Evolutionary conservation across 2,329 filamentous ascomycete species (phyloP).

Genomic region (Talaromyces sp.): DNA sequence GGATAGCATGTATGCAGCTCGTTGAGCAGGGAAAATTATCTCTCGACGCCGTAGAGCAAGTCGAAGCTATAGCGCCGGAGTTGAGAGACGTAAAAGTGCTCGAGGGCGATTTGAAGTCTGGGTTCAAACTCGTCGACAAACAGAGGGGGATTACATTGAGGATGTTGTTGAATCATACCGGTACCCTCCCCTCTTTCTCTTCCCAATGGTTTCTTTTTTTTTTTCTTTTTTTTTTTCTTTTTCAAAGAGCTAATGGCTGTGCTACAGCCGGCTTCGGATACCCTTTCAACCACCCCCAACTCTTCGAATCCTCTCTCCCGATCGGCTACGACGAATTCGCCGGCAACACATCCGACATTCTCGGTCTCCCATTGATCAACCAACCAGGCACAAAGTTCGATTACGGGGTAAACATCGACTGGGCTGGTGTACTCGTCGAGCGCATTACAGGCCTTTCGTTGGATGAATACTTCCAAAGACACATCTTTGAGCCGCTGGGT

Average conservation of each 20-base stretch:
- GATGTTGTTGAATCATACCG: constrained; percentile 51
- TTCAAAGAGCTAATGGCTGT: neutral
- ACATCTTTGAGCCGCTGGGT: constrained; percentile 49
- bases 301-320: constrained; percentile 42
- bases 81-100: constrained; percentile 49
- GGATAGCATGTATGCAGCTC: constrained; percentile 55
- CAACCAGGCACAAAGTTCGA: constrained; percentile 63
- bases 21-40: constrained; percentile 51
- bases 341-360: constrained; percentile 51
- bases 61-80: constrained; percentile 49
- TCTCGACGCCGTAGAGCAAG: constrained; percentile 48
- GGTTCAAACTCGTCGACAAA: constrained; percentile 34
- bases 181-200: constrained; percentile 30
- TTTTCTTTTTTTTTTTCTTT: too few species aligned
- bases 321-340: constrained; percentile 57
- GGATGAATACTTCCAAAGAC: constrained; percentile 49
- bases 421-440: constrained; percentile 51
- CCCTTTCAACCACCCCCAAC: constrained; percentile 45
- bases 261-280: constrained; percentile 41
- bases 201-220: neutral
- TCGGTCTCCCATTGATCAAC: constrained; percentile 54
- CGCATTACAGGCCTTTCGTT: constrained; percentile 44
- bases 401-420: constrained; percentile 57
- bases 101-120: constrained; percentile 21
- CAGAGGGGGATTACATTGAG: constrained; percentile 47